These are phyloP conservation scores for Penicillium rolfsii DNA, from an alignment of 2,329 filamentous ascomycete species.

Conservation along the genomic window DNA sequence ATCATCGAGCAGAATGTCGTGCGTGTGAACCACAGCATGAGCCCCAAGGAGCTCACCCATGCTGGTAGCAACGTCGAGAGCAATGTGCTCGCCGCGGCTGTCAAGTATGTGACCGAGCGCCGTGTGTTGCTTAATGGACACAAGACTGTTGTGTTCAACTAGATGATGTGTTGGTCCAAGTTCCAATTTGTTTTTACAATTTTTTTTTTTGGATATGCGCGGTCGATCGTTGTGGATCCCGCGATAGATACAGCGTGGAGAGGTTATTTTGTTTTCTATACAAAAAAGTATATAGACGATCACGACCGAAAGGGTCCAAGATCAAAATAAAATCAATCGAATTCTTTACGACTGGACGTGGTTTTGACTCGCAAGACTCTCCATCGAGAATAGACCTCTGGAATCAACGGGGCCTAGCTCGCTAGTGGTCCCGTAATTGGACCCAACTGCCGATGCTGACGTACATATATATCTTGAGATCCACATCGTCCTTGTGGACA, in stretches of 20 bases:
- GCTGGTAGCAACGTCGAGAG: slow-evolving; percentile 84
- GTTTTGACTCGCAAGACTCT: background rate
- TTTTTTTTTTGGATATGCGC: background rate
- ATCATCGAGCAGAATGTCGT: slow-evolving; percentile 85
- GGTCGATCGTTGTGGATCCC: background rate
- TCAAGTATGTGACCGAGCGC: slow-evolving; percentile 81
- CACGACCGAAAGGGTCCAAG: background rate
- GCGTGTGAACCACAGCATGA: slow-evolving; percentile 75
- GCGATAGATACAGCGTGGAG: background rate
- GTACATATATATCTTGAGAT: background rate
- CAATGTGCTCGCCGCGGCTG: slow-evolving; percentile 77
- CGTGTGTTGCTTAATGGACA: slow-evolving; percentile 75
- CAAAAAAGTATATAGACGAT: slow-evolving; percentile 6
- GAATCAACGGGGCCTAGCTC: background rate
- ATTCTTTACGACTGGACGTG: background rate
- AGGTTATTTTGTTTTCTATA: background rate
- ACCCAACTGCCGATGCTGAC: background rate
- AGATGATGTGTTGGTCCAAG: slow-evolving; percentile 12
- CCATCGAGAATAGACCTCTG: background rate
- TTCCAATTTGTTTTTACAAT: background rate
- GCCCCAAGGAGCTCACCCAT: slow-evolving; percentile 73
- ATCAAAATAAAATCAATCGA: background rate
- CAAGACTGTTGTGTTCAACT: slow-evolving; percentile 78
- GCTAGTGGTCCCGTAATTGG: background rate
- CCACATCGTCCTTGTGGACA: too few relatives aligned